Base-by-base conservation (phyloP, 176 grass and related monocot genomes). In the Elaeis guineensis region DNA sequence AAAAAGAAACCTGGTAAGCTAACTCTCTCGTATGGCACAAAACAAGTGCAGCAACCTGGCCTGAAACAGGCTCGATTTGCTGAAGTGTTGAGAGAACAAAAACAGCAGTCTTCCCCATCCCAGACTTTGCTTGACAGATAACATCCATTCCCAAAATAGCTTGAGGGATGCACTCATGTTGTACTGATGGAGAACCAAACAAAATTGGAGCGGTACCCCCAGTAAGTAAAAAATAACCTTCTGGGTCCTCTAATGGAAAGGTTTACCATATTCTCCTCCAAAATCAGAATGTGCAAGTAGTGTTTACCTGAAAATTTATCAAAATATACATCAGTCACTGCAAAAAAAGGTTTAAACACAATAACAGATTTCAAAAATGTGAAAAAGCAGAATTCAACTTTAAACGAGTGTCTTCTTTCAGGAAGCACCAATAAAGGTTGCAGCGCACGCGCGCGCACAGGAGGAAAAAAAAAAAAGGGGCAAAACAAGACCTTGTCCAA, bases 81-180 rank as follows among this genome's bases (percentile, higher is more conserved):
- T 93, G 88, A 64, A 99, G 94, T 69, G 79, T 79, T 17, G 94
- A 93, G 22, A 99, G 82, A 54, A 99, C 94, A 63, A 99, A 99
- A 19, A 99, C 94, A 17, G 94, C 94, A 58, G 94, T 93, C 79
- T 93, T 99, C 17, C 94, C 94, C 94, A 99, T 99, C 49, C 94
- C 94, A 57, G 88, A 99, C 63, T 99, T 99, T 30, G 94, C 94
- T 99, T 99, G 94, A 48, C 94, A 99, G 64, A 93, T 86, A 51
- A 99, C 88, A 69, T 99, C 94, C 94, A 99, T 99, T 59, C 94
- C 94, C 50, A 99, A 84, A 69, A 93, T 89, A 76, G 94, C 94
- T 93, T 99, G 94, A 74, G 94, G 94, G 58, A 99, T 99, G 68
- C 94, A 99, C 64, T 99, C 94, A 17, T 99, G 94, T 99, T 99